phyloP scores from a whole-genome alignment of 2,329 filamentous ascomycete genomes.

The Neofusicoccum sp. region DNA sequence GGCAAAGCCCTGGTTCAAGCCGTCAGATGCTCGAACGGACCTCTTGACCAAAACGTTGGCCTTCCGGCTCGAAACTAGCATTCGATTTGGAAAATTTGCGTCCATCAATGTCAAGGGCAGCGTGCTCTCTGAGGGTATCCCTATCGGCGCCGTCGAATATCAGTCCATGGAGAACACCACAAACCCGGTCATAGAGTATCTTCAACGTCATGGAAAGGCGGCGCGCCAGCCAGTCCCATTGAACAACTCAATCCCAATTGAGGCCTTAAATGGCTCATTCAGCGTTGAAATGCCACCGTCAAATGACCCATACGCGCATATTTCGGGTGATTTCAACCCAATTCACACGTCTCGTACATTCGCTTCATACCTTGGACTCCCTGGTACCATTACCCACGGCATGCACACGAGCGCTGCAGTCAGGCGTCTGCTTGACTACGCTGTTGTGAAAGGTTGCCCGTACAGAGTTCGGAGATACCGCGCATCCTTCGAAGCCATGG shows the following conservation, averaged over 20 bases:
- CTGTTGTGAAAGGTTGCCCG: constrained; percentile 27
- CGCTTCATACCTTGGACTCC: constrained; percentile 39
- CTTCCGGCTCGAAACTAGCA: constrained; percentile 25
- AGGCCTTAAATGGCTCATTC: constrained; percentile 22
- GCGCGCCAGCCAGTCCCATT: constrained; percentile 22
- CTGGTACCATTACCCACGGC: constrained; percentile 46
- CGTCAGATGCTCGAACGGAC: not conserved
- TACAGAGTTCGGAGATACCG: constrained; percentile 32
- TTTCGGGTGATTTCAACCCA: constrained; percentile 46
- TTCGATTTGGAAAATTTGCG: not conserved
- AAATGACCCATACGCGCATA: constrained; percentile 32
- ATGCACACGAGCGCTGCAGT: constrained; percentile 43
- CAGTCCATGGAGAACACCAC: not conserved
- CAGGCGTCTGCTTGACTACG: constrained; percentile 32
- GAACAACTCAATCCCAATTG: constrained; percentile 24
- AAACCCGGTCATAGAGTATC: constrained; percentile 32
- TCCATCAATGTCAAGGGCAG: not conserved
- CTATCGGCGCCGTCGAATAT: not conserved
- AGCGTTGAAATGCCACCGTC: constrained; percentile 23
- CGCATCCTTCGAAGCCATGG: constrained; percentile 41
- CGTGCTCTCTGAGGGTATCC: not conserved
- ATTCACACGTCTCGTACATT: constrained; percentile 45
- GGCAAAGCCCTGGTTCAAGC: not conserved
- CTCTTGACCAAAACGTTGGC: constrained; percentile 22
- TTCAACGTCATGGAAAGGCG: constrained; percentile 28